Percentiles rank a stretch among this genome's conserved stretches.
phyloP scores from a whole-genome alignment of 2,329 filamentous ascomycete species.

The Hysterium pulicare region DNA sequence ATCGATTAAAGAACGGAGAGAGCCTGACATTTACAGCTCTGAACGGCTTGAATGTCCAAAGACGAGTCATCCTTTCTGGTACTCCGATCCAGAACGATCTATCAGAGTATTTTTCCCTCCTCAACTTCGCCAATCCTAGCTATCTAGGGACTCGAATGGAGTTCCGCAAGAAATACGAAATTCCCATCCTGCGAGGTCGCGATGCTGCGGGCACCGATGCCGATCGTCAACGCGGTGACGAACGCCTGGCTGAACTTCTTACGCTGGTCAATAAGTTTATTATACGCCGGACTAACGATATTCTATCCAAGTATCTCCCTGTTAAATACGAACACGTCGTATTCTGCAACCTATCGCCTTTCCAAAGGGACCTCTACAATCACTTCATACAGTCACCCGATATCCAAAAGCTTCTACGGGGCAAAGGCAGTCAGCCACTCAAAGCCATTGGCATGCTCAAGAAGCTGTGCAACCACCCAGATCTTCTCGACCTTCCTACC shows the following conservation, averaged over 20 bases:
- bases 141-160: slow-evolving; percentile 84
- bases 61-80: slow-evolving; percentile 90
- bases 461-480: slow-evolving; percentile 97
- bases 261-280: slow-evolving; percentile 95
- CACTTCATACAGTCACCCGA: slow-evolving; percentile 95
- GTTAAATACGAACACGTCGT: slow-evolving; percentile 99
- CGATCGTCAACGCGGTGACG: slow-evolving; percentile 78
- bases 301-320: slow-evolving; percentile 93
- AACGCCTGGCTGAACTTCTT: slow-evolving; percentile 76
- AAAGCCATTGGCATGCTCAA: slow-evolving; percentile 97
- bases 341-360: slow-evolving; percentile 90
- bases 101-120: slow-evolving; percentile 94
- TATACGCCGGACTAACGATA: slow-evolving; percentile 95
- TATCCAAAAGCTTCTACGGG: slow-evolving; percentile 84
- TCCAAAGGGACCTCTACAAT: slow-evolving; percentile 91
- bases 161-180: slow-evolving; percentile 89
- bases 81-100: slow-evolving; percentile 98
- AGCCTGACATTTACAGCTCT: slow-evolving; percentile 91
- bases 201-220: slow-evolving; percentile 85
- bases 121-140: slow-evolving; percentile 94
- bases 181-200: slow-evolving; percentile 86
- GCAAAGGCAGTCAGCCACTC: slow-evolving; percentile 91
- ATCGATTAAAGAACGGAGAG: slow-evolving; percentile 94
- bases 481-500: slow-evolving; percentile 76
- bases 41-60: slow-evolving; percentile 83